phyloP scores from a whole-genome alignment of 2,329 filamentous ascomycete species.

The Teratosphaeria gauchensis region DNA sequence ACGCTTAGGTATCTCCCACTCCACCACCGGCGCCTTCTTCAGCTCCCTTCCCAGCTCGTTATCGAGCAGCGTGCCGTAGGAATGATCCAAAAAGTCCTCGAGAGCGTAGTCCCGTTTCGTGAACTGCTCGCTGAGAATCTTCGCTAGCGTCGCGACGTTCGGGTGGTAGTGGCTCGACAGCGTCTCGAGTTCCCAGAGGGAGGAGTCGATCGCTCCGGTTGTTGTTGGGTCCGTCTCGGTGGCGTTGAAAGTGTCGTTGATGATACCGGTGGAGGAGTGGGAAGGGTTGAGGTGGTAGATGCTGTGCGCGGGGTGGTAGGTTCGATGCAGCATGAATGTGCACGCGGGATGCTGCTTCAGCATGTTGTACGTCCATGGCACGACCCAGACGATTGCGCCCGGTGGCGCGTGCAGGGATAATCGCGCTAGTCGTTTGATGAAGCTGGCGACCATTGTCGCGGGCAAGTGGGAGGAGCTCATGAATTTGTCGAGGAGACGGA shows the following conservation, averaged over 20 bases:
- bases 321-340: constrained; percentile 92
- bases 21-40: constrained; percentile 82
- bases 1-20: constrained; percentile 86
- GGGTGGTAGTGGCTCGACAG: constrained; percentile 92
- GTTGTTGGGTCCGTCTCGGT: constrained; percentile 72
- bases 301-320: constrained; percentile 22
- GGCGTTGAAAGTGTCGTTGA: constrained; percentile 65
- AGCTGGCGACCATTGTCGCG: constrained; percentile 81
- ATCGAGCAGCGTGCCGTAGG: constrained; percentile 77
- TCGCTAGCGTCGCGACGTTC: constrained; percentile 86
- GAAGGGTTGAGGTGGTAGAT: constrained; percentile 16
- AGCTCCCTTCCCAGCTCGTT: constrained; percentile 72
- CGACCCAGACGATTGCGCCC: constrained; percentile 73
- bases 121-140: constrained; percentile 92
- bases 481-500: constrained; percentile 85
- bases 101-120: constrained; percentile 90
- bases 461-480: constrained; percentile 86
- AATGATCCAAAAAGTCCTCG: constrained; percentile 96
- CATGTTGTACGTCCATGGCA: constrained; percentile 94
- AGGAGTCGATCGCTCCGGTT: constrained; percentile 81
- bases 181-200: constrained; percentile 88
- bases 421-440: constrained; percentile 85
- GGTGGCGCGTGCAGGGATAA: constrained; percentile 82
- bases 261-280: constrained; percentile 46
- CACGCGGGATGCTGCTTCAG: constrained; percentile 81